A percentile compares a stretch with the other conserved stretches of the same genome.
These are phyloP conservation scores for Eucalyptus urophylla DNA, from an alignment of 345 rosid species.

Conservation along the genomic window DNA sequence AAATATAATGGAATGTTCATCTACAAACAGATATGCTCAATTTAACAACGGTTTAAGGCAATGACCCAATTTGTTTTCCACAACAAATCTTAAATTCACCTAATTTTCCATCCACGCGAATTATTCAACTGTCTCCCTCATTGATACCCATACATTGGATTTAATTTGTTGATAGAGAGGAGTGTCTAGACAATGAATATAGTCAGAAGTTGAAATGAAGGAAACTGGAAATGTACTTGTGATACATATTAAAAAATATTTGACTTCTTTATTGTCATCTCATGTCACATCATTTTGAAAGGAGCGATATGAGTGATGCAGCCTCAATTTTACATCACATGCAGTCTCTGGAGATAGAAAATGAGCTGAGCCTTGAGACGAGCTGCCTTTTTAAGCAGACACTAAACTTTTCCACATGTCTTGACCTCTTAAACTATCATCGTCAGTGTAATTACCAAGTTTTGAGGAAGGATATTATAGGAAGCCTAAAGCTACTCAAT, in stretches of 20 bases:
- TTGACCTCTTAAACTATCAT: neutral
- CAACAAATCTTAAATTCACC: neutral
- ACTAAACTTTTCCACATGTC: neutral
- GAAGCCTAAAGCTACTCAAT: neutral
- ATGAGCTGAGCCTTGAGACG: neutral
- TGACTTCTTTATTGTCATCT: neutral
- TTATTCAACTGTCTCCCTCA: neutral
- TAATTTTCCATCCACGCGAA: neutral
- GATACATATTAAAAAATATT: neutral
- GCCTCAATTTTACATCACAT: neutral
- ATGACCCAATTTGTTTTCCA: neutral
- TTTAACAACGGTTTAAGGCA: neutral
- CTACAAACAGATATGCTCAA: neutral
- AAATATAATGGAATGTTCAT: neutral
- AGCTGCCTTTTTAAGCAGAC: neutral
- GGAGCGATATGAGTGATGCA: neutral
- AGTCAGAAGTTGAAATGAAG: neutral
- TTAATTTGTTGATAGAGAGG: neutral
- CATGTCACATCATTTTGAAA: neutral
- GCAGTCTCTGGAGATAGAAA: neutral
- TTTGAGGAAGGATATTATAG: neutral
- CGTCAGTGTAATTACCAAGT: neutral
- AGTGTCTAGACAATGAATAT: neutral
- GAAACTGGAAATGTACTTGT: neutral
- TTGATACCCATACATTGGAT: neutral